Conservation (phyloP, 257 asterid species). For the Orobanche coerulescens region DNA sequence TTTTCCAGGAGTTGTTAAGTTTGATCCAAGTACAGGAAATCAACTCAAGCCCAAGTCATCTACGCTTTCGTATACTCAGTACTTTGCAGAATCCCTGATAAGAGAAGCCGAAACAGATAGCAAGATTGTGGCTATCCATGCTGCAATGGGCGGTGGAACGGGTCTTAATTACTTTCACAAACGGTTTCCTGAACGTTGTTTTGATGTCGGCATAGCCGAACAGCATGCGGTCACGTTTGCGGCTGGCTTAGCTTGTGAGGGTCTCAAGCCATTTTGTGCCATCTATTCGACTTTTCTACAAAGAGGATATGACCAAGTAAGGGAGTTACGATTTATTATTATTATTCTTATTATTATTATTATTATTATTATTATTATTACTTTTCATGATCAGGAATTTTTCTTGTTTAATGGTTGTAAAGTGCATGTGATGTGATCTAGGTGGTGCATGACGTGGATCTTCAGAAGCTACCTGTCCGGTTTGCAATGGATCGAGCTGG, state of each 20-base stretch:
- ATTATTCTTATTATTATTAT: no score
- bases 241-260: slow-evolving; percentile 75
- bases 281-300: slow-evolving; percentile 69
- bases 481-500: slow-evolving; percentile 88
- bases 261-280: slow-evolving; percentile 77
- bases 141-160: slow-evolving; percentile 90
- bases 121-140: slow-evolving; percentile 64
- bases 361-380: no score
- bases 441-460: slow-evolving; percentile 89
- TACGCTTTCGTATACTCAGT: slow-evolving; percentile 60
- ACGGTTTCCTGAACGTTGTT: slow-evolving; percentile 53
- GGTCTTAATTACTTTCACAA: slow-evolving; percentile 67
- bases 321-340: no score
- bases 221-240: slow-evolving; percentile 84
- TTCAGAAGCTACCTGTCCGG: slow-evolving; percentile 72
- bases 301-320: slow-evolving; percentile 76
- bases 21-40: slow-evolving; percentile 71
- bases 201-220: slow-evolving; percentile 79
- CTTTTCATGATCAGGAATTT: no score
- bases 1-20: slow-evolving; percentile 61
- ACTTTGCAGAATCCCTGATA: slow-evolving; percentile 65
- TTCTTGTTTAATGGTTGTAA: neutral
- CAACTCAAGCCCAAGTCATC: slow-evolving; percentile 43
- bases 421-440: slow-evolving; percentile 22
- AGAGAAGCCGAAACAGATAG: slow-evolving; percentile 63